phyloP scores from a whole-genome alignment of 2,329 filamentous ascomycete species.

The Botrytis galanthina region DNA sequence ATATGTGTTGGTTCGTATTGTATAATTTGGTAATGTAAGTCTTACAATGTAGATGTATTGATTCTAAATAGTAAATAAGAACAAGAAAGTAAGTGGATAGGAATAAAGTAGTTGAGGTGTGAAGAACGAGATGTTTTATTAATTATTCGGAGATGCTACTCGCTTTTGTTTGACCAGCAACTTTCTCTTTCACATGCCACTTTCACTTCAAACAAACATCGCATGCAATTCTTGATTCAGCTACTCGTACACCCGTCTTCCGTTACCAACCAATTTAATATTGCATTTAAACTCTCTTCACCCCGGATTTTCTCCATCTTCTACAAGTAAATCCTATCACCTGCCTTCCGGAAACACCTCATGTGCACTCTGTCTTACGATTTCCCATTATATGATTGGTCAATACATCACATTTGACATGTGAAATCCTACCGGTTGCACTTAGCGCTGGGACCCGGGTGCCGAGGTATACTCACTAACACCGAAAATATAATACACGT shows the following conservation, averaged over 20 bases:
- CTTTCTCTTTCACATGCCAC: conserved; percentile 20
- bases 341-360: conserved; percentile 5
- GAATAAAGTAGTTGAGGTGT: background rate
- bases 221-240: background rate
- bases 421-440: conserved; percentile 13
- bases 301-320: conserved; percentile 21
- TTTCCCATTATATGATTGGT: background rate
- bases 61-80: background rate
- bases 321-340: background rate
- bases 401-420: conserved; percentile 1
- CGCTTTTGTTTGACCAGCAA: conserved; percentile 1
- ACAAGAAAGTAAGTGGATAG: background rate
- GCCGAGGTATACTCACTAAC: conserved; percentile 1
- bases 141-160: background rate
- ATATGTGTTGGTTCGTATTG: background rate
- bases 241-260: background rate
- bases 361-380: conserved; percentile 11
- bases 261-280: background rate
- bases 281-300: background rate
- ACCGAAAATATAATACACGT: conserved; percentile 1
- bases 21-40: background rate
- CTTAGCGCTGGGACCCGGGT: background rate
- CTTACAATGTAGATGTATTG: background rate
- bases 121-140: background rate
- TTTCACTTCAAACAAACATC: conserved; percentile 1